A percentile compares a stretch with the other conserved stretches of the same genome.
phyloP scores from a whole-genome alignment of 1,284 basidiomycete genomes.

The Leccinum pachyderme region DNA sequence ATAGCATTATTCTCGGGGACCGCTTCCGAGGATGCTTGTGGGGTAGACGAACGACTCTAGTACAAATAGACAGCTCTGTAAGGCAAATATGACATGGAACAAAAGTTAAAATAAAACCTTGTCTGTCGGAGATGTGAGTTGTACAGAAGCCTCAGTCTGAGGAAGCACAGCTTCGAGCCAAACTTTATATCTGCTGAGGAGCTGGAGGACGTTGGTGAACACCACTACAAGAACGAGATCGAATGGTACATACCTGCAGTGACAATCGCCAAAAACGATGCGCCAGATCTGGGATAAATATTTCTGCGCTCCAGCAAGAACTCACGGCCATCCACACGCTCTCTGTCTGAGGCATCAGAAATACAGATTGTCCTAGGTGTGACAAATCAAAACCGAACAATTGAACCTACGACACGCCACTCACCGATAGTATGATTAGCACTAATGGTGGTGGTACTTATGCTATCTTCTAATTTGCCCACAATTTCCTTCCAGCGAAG shows the following conservation, averaged over 20 bases:
- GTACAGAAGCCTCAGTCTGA: conserved; percentile 33
- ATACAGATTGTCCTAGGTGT: conserved; percentile 34
- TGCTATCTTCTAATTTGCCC: conserved; percentile 64
- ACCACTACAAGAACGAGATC: background rate
- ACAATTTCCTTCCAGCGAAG: conserved; percentile 97
- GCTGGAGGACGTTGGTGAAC: conserved; percentile 40
- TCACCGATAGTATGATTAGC: conserved; percentile 29
- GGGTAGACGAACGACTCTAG: conserved; percentile 49
- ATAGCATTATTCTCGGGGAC: conserved; percentile 51
- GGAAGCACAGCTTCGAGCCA: conserved; percentile 63
- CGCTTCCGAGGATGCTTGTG: conserved; percentile 46
- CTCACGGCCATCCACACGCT: conserved; percentile 73
- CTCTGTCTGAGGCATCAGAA: conserved; percentile 62
- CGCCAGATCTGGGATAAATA: conserved; percentile 79
- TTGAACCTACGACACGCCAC: background rate
- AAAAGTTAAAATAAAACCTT: conserved; percentile 14
- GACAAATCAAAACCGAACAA: conserved; percentile 22
- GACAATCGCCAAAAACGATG: conserved; percentile 87
- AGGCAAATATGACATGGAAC: background rate
- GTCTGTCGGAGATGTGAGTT: conserved; percentile 30
- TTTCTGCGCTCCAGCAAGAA: conserved; percentile 81
- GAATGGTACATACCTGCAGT: conserved; percentile 61
- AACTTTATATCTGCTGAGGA: conserved; percentile 72
- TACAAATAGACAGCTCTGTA: background rate
- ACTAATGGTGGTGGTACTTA: conserved; percentile 49